These are phyloP conservation scores for Epichloe sibirici DNA, from an alignment of 2,329 filamentous ascomycete genomes.

Conservation along the genomic window DNA sequence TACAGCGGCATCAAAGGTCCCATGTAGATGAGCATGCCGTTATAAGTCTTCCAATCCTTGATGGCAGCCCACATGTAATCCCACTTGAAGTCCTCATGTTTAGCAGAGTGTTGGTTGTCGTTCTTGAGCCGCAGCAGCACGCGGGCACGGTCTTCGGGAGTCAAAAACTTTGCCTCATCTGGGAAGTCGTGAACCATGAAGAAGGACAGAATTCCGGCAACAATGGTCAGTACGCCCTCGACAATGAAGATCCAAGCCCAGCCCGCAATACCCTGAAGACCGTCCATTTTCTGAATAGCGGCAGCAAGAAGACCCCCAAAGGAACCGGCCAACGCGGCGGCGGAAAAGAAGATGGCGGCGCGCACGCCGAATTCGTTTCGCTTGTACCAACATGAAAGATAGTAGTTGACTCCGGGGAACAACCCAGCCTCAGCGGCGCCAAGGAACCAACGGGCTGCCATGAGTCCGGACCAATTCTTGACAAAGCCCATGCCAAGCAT, in stretches of 20 bases:
- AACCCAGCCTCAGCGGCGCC: conserved; percentile 65
- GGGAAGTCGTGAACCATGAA: conserved; percentile 80
- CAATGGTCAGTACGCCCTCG: conserved; percentile 57
- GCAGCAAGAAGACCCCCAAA: conserved; percentile 65
- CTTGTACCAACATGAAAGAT: conserved; percentile 76
- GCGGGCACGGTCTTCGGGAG: conserved; percentile 54
- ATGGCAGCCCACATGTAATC: conserved; percentile 59
- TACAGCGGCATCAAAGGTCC: conserved; percentile 62
- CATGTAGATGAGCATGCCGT: conserved; percentile 66
- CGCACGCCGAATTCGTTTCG: conserved; percentile 69
- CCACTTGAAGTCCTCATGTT: conserved; percentile 64
- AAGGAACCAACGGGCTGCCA: conserved; percentile 58
- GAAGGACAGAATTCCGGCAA: conserved; percentile 56
- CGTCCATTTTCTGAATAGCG: conserved; percentile 58
- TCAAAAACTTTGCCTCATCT: conserved; percentile 61
- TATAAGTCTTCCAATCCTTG: conserved; percentile 76
- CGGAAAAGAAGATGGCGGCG: conserved; percentile 73
- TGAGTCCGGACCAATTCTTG: conserved; percentile 49
- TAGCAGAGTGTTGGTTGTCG: conserved; percentile 64
- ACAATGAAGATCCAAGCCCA: conserved; percentile 59
- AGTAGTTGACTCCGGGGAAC: conserved; percentile 68
- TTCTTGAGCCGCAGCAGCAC: conserved; percentile 57
- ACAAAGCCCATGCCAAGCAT: conserved; percentile 62
- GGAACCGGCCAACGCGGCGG: conserved; percentile 66
- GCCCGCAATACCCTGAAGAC: conserved; percentile 41